A percentile compares a stretch with the other conserved stretches of the same genome.
phyloP scores from a whole-genome alignment of 148 eudicot species.

The Silene uniflora region DNA sequence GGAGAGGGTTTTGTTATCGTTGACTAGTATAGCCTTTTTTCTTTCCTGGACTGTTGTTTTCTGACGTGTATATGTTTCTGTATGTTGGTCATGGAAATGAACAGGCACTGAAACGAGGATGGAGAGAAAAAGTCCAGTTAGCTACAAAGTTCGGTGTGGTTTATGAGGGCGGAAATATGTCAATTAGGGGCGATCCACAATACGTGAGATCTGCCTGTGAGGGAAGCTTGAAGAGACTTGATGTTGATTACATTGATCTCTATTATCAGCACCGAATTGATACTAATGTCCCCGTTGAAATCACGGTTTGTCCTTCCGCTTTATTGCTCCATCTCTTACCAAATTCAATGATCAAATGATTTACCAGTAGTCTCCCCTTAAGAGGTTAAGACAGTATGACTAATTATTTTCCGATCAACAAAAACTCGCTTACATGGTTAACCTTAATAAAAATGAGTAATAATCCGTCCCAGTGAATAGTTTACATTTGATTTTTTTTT shows the following conservation, averaged over 20 bases:
- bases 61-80: no score
- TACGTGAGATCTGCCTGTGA: constrained; percentile 37
- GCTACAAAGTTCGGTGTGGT: constrained; percentile 31
- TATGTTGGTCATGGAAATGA: neutral
- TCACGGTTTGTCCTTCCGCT: constrained; percentile 30
- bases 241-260: constrained; percentile 33
- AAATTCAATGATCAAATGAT: no score
- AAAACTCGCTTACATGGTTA: no score
- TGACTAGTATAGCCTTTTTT: no score
- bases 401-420: no score
- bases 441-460: no score
- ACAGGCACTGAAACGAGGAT: constrained; percentile 33
- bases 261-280: constrained; percentile 40
- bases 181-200: constrained; percentile 29
- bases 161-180: neutral
- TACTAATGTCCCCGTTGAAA: constrained; percentile 33
- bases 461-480: no score
- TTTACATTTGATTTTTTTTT: no score
- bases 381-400: no score
- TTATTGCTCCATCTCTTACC: neutral
- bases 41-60: no score
- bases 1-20: no score
- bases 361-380: no score
- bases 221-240: constrained; percentile 39
- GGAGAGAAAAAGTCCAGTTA: constrained; percentile 31